These are phyloP conservation scores for Talaromyces sp. DNA, from an alignment of 2,329 filamentous ascomycete genomes.

Conservation along the genomic window DNA sequence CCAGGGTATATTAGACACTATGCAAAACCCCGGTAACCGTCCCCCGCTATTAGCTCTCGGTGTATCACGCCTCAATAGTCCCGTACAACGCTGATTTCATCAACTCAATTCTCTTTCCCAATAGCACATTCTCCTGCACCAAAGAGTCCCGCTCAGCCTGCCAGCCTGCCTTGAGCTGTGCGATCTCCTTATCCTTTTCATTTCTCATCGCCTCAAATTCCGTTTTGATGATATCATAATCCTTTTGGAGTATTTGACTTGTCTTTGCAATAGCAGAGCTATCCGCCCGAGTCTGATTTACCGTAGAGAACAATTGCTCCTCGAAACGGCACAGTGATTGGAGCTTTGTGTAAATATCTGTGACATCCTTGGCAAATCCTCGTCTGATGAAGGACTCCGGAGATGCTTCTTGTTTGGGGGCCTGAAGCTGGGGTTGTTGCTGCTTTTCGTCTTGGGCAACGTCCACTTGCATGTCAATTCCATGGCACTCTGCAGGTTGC, in stretches of 20 bases:
- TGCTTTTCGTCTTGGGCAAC: not conserved
- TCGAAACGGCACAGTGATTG: not conserved
- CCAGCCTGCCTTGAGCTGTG: not conserved
- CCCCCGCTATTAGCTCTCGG: not conserved
- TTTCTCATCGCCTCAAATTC: not conserved
- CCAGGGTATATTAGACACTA: not conserved
- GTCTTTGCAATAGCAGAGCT: not conserved
- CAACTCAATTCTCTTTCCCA: not conserved
- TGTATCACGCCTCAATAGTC: not conserved
- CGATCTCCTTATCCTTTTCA: not conserved
- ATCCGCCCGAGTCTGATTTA: not conserved
- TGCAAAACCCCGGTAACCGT: not conserved
- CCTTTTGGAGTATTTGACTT: not conserved
- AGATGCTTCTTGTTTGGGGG: not conserved
- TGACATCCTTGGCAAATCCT: not conserved
- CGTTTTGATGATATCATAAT: not conserved
- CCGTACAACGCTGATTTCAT: not conserved
- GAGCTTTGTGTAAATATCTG: not conserved
- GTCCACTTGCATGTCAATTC: not conserved
- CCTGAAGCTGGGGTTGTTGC: not conserved
- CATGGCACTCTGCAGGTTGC: not conserved
- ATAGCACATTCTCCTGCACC: not conserved
- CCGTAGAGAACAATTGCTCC: not conserved
- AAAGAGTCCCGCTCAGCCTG: not conserved
- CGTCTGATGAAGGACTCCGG: not conserved